phyloP scores from a whole-genome alignment of 306 rosid genomes.

The Adenanthera pavonina region DNA sequence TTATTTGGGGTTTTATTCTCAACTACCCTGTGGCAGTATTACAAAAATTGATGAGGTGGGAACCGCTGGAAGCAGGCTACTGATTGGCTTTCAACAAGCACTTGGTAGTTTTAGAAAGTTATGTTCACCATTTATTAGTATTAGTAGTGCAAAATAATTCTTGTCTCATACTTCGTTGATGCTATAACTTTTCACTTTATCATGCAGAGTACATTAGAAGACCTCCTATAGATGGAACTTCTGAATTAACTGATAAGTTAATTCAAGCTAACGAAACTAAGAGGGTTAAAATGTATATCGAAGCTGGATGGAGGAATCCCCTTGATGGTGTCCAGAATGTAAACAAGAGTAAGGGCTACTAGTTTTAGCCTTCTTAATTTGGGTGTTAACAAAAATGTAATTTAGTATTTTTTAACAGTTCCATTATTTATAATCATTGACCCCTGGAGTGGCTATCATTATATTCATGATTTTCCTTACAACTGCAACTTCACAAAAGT shows the following conservation, averaged over 20 bases:
- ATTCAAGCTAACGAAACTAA: constrained; percentile 59
- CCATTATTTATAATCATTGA: neutral
- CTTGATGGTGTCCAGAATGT: constrained; percentile 51
- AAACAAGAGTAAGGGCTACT: constrained; percentile 52
- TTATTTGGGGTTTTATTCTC: constrained; percentile 24
- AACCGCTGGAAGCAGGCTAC: constrained; percentile 60
- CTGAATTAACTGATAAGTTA: constrained; percentile 58
- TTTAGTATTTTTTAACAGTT: neutral
- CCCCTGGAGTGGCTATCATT: neutral
- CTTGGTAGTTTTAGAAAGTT: constrained; percentile 59
- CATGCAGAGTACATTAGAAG: constrained; percentile 70
- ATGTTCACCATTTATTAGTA: constrained; percentile 24
- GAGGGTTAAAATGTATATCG: constrained; percentile 65
- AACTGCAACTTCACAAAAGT: neutral
- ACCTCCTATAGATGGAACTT: constrained; percentile 57
- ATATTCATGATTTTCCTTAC: neutral
- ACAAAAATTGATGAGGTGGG: constrained; percentile 70
- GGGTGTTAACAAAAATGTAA: neutral
- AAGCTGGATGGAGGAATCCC: constrained; percentile 64
- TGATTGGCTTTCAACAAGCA: constrained; percentile 69
- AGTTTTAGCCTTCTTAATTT: neutral
- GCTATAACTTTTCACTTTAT: constrained; percentile 21
- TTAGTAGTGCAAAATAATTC: constrained; percentile 17
- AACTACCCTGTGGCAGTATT: constrained; percentile 50
- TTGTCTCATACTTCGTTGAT: neutral